Conservation (phyloP, 2,329 filamentous ascomycete genomes). For the Scedosporium minutisporum region DNA sequence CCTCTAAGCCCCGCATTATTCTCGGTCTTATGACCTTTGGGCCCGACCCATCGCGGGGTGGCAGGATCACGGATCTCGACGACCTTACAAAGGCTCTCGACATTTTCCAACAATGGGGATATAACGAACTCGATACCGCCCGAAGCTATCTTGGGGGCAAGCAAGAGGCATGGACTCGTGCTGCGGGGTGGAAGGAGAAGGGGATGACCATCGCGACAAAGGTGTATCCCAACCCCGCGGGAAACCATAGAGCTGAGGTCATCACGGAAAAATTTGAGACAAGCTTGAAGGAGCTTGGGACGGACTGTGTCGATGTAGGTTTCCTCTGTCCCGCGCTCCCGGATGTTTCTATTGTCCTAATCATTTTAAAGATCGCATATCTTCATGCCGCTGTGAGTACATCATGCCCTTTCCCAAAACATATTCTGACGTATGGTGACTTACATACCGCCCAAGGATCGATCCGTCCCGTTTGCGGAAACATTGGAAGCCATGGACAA, state of each 20-base stretch:
- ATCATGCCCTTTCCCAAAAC: background rate
- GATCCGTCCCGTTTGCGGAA: constrained; percentile 64
- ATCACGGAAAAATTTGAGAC: constrained; percentile 55
- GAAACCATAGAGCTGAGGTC: constrained; percentile 49
- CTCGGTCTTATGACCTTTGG: constrained; percentile 83
- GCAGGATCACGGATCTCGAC: constrained; percentile 57
- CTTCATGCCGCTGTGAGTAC: constrained; percentile 51
- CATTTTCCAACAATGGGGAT: constrained; percentile 66
- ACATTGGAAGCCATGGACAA: constrained; percentile 70
- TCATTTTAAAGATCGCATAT: constrained; percentile 50
- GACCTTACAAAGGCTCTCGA: constrained; percentile 66
- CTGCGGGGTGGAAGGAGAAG: constrained; percentile 69
- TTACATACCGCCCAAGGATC: constrained; percentile 28
- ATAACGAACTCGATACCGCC: constrained; percentile 80
- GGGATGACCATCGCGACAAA: constrained; percentile 75
- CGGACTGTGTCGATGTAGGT: constrained; percentile 60
- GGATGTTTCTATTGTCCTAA: background rate
- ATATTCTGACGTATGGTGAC: background rate
- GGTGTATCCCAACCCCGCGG: constrained; percentile 46
- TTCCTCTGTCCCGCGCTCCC: background rate
- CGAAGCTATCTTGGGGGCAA: constrained; percentile 60
- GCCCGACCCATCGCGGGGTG: constrained; percentile 50
- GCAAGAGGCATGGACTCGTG: constrained; percentile 70
- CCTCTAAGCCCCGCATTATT: constrained; percentile 57
- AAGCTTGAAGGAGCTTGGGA: constrained; percentile 61